Conservation (phyloP, 441 rosid species). For the Gossypium lobatum region DNA sequence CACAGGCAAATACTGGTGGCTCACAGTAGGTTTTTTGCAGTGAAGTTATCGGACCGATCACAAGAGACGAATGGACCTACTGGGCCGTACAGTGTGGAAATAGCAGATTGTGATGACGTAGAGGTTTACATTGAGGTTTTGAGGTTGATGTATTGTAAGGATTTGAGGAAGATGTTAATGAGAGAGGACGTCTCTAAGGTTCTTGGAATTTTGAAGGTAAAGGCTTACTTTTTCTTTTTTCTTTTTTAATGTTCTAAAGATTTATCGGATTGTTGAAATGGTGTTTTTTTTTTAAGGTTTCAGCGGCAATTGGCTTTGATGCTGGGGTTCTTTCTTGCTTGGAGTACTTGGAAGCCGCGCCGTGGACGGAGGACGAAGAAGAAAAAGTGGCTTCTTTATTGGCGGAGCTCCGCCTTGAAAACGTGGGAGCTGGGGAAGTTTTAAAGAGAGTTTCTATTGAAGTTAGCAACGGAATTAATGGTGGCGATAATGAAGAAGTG, state of each 20-base stretch:
- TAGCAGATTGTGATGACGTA: constrained; percentile 94
- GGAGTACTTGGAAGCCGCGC: constrained; percentile 95
- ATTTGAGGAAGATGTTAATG: constrained; percentile 89
- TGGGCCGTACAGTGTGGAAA: constrained; percentile 72
- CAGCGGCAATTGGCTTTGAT: constrained; percentile 33
- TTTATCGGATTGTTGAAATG: constrained; percentile 2
- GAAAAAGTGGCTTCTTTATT: constrained; percentile 73
- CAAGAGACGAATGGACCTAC: constrained; percentile 40
- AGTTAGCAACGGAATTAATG: constrained; percentile 43
- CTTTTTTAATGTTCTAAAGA: not conserved
- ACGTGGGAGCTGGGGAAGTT: constrained; percentile 37
- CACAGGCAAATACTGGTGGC: constrained; percentile 87
- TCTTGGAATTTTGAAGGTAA: constrained; percentile 91
- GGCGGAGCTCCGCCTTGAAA: constrained; percentile 68
- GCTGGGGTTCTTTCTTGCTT: constrained; percentile 83
- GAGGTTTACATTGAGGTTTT: constrained; percentile 94
- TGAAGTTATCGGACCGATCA: constrained; percentile 79
- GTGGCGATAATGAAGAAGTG: constrained; percentile 37
- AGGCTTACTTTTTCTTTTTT: not conserved
- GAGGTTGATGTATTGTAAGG: constrained; percentile 85
- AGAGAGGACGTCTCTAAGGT: constrained; percentile 74
- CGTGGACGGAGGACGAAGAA: constrained; percentile 99
- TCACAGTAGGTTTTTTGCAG: constrained; percentile 81
- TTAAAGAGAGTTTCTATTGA: constrained; percentile 84
- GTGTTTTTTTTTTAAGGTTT: constrained; percentile 49